phyloP scores from a whole-genome alignment of 768 basidiomycete genomes.

The Termitomyces sp. region DNA sequence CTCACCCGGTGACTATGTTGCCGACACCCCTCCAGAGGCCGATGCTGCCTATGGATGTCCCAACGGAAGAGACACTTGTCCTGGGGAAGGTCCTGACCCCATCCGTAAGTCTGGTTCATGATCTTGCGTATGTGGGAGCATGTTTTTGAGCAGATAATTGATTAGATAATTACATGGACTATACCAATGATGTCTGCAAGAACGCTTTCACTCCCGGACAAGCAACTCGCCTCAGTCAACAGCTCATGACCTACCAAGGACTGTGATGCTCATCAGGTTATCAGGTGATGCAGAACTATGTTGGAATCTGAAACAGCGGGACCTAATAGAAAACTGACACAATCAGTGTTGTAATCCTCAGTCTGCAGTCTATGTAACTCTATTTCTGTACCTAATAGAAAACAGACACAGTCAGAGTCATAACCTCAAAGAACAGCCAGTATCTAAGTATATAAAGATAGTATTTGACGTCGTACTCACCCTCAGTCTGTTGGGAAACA shows the following conservation, averaged over 20 bases:
- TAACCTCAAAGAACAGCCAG: too few species aligned
- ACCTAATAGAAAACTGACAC: too few species aligned
- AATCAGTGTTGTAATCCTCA: too few species aligned
- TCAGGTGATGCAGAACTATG: not conserved
- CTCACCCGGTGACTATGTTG: constrained; percentile 34
- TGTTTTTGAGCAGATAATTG: not conserved
- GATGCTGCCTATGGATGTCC: constrained; percentile 32
- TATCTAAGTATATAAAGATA: too few species aligned
- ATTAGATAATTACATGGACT: not conserved
- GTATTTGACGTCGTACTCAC: too few species aligned
- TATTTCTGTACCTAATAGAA: too few species aligned
- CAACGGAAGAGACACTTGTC: constrained; percentile 29
- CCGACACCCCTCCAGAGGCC: constrained; percentile 42
- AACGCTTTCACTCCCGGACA: not conserved
- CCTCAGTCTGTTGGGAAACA: too few species aligned
- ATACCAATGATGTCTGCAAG: not conserved
- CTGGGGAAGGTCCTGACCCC: not conserved
- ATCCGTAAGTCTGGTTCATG: not conserved
- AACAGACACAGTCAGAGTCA: too few species aligned
- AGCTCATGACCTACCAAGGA: not conserved
- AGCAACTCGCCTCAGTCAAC: not conserved
- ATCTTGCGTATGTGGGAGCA: too few species aligned
- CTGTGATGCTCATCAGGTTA: not conserved
- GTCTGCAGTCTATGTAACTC: too few species aligned
- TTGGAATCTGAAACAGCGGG: too few species aligned